Evolutionary conservation across 2,329 filamentous ascomycete genomes (phyloP).

Genomic region (Didymella segeticola): DNA sequence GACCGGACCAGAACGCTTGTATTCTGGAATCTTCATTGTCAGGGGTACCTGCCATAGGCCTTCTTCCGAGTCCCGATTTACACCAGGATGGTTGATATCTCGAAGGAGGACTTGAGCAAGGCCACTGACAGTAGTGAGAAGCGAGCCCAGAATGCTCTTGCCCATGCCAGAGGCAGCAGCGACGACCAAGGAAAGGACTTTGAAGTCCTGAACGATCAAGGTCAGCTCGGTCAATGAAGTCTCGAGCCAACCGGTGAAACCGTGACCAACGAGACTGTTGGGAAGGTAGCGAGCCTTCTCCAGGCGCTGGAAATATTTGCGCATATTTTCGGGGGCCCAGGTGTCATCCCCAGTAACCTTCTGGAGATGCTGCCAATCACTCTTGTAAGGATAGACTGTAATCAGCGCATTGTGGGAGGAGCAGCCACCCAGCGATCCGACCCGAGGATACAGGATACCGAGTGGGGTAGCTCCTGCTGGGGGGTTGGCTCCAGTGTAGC

Average conservation of each 20-base stretch:
- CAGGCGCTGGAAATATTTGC: constrained; percentile 60
- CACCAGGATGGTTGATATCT: constrained; percentile 59
- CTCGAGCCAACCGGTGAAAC: constrained; percentile 62
- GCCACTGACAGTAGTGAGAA: constrained; percentile 51
- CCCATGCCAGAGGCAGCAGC: constrained; percentile 60
- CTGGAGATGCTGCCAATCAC: constrained; percentile 65
- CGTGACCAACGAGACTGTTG: constrained; percentile 57
- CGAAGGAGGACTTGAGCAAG: constrained; percentile 55
- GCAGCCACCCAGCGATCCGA: constrained; percentile 63
- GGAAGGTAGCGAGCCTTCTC: constrained; percentile 62
- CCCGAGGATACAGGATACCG: constrained; percentile 64
- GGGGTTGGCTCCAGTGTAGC: constrained; percentile 61
- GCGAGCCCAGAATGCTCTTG: constrained; percentile 38
- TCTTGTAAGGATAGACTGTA: constrained; percentile 62
- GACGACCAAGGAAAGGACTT: constrained; percentile 59
- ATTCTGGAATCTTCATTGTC: constrained; percentile 50
- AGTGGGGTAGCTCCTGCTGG: constrained; percentile 58
- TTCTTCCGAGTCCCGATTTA: constrained; percentile 54
- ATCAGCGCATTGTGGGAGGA: constrained; percentile 67
- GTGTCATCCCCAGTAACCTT: constrained; percentile 64
- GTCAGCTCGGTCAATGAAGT: constrained; percentile 59
- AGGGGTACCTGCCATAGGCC: constrained; percentile 66
- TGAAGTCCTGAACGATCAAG: constrained; percentile 59
- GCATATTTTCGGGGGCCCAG: constrained; percentile 67
- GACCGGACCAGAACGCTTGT: constrained; percentile 59